Evolutionary conservation across 208 protist species (phyloP).

Genomic region (Leptomonas seymouri): DNA sequence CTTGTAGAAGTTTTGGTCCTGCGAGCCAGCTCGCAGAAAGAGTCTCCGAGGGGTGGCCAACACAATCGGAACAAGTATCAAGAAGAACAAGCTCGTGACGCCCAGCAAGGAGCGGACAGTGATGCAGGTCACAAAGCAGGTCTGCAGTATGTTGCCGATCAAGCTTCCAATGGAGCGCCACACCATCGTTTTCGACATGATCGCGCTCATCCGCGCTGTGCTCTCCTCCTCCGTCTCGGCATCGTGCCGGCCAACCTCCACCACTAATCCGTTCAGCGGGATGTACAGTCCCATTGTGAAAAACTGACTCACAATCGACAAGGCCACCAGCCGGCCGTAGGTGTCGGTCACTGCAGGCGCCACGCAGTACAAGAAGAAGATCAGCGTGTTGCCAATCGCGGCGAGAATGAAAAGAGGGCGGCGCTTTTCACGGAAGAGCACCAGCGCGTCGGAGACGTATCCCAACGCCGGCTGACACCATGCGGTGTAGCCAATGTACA

Average conservation of each 20-base stretch:
- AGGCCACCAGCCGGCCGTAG: conserved; percentile 28
- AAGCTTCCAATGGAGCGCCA: conserved; percentile 47
- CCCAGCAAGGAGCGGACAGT: conserved; percentile 23
- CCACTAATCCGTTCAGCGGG: conserved; percentile 51
- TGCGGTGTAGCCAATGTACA: conserved; percentile 39
- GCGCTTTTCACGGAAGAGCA: conserved; percentile 42
- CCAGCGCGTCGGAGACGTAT: conserved; percentile 39
- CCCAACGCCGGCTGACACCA: conserved; percentile 42
- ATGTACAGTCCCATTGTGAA: conserved; percentile 52
- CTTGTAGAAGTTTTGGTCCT: conserved; percentile 26
- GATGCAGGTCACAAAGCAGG: conserved; percentile 16
- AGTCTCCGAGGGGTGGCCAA: conserved; percentile 24
- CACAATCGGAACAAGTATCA: conserved; percentile 33
- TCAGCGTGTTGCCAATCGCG: conserved; percentile 24
- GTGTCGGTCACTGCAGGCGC: conserved; percentile 1
- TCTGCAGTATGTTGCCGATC: conserved; percentile 35
- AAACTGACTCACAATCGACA: conserved; percentile 37
- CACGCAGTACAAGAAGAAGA: conserved; percentile 35
- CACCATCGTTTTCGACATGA: conserved; percentile 55
- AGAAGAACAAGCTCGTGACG: conserved; percentile 27
- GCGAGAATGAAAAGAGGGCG: conserved; percentile 45
- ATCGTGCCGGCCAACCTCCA: conserved; percentile 49
- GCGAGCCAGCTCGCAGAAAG: conserved; percentile 29
- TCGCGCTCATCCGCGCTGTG: conserved; percentile 39
- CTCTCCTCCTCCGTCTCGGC: conserved; percentile 48